These are phyloP conservation scores for Kwoniella dendrophila DNA, from an alignment of 768 basidiomycete genomes.

Conservation along the genomic window DNA sequence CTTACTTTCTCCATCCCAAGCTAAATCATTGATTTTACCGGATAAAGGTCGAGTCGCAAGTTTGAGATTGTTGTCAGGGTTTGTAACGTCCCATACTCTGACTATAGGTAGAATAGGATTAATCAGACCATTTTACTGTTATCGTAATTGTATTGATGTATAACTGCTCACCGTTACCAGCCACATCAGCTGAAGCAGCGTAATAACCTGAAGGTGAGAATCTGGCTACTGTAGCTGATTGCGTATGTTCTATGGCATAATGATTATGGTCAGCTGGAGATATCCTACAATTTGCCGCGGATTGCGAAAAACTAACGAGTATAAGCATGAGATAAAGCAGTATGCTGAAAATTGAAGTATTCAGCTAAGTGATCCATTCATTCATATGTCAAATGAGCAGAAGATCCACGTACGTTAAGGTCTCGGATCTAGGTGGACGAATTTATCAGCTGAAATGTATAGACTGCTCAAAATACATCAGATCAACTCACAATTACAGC, in stretches of 20 bases:
- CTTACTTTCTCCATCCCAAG: conserved; percentile 96
- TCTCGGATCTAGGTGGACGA: conserved; percentile 68
- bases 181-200: conserved; percentile 83
- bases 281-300: not conserved
- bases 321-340: conserved; percentile 67
- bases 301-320: conserved; percentile 50
- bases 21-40: conserved; percentile 77
- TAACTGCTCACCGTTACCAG: conserved; percentile 73
- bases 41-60: conserved; percentile 50
- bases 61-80: conserved; percentile 79
- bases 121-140: not conserved
- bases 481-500: conserved; percentile 71
- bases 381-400: too few species aligned
- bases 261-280: conserved; percentile 12
- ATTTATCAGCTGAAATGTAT: conserved; percentile 15
- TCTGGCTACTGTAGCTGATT: conserved; percentile 83
- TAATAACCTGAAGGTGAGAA: conserved; percentile 94
- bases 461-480: not conserved
- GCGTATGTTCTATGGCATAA: conserved; percentile 65
- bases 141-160: not conserved
- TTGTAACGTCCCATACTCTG: conserved; percentile 88
- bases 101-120: conserved; percentile 59
- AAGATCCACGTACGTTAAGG: conserved; percentile 71
- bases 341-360: conserved; percentile 63
- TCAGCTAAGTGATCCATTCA: not conserved